phyloP scores from a whole-genome alignment of 2,329 filamentous ascomycete species.

The Ophiostoma triangulosporum region DNA sequence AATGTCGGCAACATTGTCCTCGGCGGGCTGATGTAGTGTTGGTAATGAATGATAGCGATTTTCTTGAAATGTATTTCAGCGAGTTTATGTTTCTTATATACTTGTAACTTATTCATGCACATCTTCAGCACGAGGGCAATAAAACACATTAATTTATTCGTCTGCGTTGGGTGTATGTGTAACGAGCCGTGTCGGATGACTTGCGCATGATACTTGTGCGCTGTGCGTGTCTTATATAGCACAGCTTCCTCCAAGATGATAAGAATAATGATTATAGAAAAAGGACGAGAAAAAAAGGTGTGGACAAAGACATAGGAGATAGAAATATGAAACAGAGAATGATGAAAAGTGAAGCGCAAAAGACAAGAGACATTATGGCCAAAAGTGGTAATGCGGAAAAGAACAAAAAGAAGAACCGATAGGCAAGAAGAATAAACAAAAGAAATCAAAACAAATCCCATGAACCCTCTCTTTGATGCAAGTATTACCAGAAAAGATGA shows the following conservation, averaged over 20 bases:
- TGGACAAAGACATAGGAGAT: neutral
- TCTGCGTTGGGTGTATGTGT: neutral
- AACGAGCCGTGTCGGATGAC: neutral
- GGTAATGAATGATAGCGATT: too few relatives aligned
- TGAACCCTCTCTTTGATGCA: slow-evolving; percentile 8
- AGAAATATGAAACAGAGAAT: neutral
- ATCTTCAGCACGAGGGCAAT: too few relatives aligned
- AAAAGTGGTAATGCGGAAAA: neutral
- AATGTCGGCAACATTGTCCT: slow-evolving; percentile 82
- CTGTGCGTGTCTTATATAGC: neutral
- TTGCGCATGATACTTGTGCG: neutral
- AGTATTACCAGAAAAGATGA: slow-evolving; percentile 5
- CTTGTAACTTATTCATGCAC: too few relatives aligned
- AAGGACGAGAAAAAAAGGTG: neutral
- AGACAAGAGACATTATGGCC: neutral
- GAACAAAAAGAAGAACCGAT: slow-evolving; percentile 1
- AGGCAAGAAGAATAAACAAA: neutral
- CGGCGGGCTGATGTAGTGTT: slow-evolving; percentile 60
- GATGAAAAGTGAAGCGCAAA: too few relatives aligned
- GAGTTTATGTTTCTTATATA: too few relatives aligned
- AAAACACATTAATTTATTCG: neutral
- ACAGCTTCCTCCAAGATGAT: neutral
- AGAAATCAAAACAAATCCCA: neutral
- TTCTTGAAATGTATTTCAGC: too few relatives aligned
- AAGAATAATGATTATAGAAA: slow-evolving; percentile 2